Conservation (phyloP, 345 rosid genomes). For the Aquilaria malaccensis region DNA sequence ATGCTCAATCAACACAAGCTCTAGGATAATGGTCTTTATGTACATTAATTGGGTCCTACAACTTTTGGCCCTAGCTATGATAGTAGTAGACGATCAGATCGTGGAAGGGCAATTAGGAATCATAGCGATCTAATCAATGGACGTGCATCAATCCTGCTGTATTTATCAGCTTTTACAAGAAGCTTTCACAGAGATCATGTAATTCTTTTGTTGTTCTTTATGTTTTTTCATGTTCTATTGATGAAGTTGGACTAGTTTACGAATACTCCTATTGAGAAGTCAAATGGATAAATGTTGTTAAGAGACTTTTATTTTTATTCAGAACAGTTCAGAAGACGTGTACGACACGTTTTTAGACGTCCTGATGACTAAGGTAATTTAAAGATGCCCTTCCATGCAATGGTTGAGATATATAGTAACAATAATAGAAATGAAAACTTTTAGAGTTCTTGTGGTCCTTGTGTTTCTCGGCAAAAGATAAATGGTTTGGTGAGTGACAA, state of each 20-base stretch:
- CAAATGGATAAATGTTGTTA: slow-evolving; percentile 85
- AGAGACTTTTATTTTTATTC: slow-evolving; percentile 76
- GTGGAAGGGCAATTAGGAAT: slow-evolving; percentile 58
- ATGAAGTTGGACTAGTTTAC: slow-evolving; percentile 85
- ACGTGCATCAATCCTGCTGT: slow-evolving; percentile 22
- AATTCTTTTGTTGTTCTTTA: slow-evolving; percentile 68
- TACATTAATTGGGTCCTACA: slow-evolving; percentile 60
- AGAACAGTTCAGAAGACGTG: slow-evolving; percentile 64
- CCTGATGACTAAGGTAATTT: slow-evolving; percentile 51
- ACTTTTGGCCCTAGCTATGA: slow-evolving; percentile 74
- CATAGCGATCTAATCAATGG: slow-evolving; percentile 77
- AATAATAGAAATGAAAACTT: slow-evolving; percentile 67
- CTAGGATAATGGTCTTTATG: slow-evolving; percentile 86
- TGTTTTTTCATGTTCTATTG: slow-evolving; percentile 91
- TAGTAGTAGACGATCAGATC: slow-evolving; percentile 54
- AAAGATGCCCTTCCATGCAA: slow-evolving; percentile 86
- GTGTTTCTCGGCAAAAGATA: slow-evolving; percentile 58
- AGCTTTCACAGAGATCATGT: slow-evolving; percentile 48
- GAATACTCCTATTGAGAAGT: slow-evolving; percentile 66
- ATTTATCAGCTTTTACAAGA: slow-evolving; percentile 53
- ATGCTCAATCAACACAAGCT: slow-evolving; percentile 50
- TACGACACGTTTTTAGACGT: slow-evolving; percentile 63
- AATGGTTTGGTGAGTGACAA: slow-evolving; percentile 66
- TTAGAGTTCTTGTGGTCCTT: slow-evolving; percentile 89
- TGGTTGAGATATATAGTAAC: slow-evolving; percentile 65